phyloP scores from a whole-genome alignment of 1,284 basidiomycete species.

The Tilletia caries region DNA sequence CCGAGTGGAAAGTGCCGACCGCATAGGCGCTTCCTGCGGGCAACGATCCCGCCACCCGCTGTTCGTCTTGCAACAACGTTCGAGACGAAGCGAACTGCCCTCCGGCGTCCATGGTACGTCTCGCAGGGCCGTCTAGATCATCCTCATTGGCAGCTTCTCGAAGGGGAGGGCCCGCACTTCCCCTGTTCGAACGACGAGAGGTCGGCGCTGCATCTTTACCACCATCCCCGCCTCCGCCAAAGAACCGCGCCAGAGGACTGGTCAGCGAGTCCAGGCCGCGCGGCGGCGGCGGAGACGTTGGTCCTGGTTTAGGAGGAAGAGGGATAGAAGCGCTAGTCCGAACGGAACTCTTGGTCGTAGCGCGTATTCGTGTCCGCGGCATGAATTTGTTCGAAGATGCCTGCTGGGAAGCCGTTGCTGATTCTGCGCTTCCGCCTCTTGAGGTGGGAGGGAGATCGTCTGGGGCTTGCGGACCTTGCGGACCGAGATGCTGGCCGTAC shows the following conservation, averaged over 20 bases:
- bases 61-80: no score
- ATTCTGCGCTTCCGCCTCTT: neutral
- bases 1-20: neutral
- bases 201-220: neutral
- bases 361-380: neutral
- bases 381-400: no score
- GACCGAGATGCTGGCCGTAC: constrained; percentile 1
- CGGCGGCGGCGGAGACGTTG: neutral
- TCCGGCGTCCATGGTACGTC: no score
- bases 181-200: no score
- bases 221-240: neutral
- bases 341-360: neutral
- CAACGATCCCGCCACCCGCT: neutral
- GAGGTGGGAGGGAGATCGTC: neutral
- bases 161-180: no score
- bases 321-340: neutral
- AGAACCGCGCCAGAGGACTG: neutral
- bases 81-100: no score
- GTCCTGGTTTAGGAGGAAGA: neutral
- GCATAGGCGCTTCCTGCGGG: neutral
- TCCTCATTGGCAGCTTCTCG: no score
- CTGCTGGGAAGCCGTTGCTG: no score
- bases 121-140: no score
- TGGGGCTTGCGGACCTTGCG: neutral
- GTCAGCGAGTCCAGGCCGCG: neutral